Base-by-base conservation (phyloP, 495 filamentous ascomycete genomes). In the Penicillium psychrofluorescens region DNA sequence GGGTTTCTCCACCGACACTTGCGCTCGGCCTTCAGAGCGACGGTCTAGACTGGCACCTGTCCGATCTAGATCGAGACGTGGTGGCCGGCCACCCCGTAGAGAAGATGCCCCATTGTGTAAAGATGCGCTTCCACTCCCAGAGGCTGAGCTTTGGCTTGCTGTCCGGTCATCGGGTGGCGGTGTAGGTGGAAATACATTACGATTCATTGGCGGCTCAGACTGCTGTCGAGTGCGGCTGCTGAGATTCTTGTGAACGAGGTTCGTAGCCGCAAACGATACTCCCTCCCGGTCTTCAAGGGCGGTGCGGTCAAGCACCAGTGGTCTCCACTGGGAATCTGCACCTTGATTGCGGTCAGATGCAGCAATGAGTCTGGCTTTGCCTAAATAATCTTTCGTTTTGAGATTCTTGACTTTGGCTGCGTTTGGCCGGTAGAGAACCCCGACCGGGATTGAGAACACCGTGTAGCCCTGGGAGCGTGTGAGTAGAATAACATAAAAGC, bases 331-430 rank as follows among this genome's bases (percentile, higher is more conserved):
- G 13, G 52, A 46, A 41, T 61, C 51, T 34, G 51, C 35, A 8
- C 40, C 46, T 28, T 58, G 57, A 8, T 46, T 63, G 0, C 80
- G 72, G 53, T 95, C 89, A 11, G 89, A 83, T n/a, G 90, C 84
- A 13, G 92, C 92, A n/a, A 99, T 84, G 35, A 99, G 69, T 36
- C 88, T 75, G 12, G 94, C 88, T 59, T 95, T 97, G 29, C 92
- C 92, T 5, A 99, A 79, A 58, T 99, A 99, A 56, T 97, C 89
- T 62, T 95, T 96, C 15, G 87, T 81, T 68, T 95, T 94, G 50
- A 99, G 74, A 54, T 99, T 99, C 63, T 91, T 95, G 43, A 99
- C 92, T 63, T 99, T 99, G 48, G 94, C 90, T 48, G 90, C 88
- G 62, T 95, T 97, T 30, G 92, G 92, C 37, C 92, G 77, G 68